These are phyloP conservation scores for Pyrenula aspistea DNA, from an alignment of 495 filamentous ascomycete species.

Conservation along the genomic window DNA sequence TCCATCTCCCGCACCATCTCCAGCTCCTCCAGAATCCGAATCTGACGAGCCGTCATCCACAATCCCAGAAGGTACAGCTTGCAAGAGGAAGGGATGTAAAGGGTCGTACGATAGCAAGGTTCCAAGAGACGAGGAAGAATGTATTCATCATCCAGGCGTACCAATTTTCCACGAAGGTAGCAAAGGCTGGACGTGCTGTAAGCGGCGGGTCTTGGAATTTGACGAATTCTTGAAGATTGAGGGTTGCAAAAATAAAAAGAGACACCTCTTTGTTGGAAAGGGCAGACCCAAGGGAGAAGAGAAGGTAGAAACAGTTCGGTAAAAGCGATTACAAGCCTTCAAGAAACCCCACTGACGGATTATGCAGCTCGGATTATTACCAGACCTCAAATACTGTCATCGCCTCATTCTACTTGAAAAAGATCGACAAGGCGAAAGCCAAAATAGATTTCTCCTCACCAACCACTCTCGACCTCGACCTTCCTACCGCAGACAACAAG, in stretches of 20 bases:
- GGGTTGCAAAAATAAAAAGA: constrained; percentile 70
- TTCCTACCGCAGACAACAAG: constrained; percentile 77
- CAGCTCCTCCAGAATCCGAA: constrained; percentile 70
- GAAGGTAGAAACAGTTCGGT: constrained; percentile 60
- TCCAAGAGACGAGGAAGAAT: constrained; percentile 60
- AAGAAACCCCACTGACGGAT: constrained; percentile 32
- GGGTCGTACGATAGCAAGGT: constrained; percentile 44
- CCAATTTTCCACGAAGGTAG: constrained; percentile 95
- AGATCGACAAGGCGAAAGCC: constrained; percentile 74
- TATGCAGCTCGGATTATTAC: constrained; percentile 59
- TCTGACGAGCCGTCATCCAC: constrained; percentile 66
- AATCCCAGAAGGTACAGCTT: constrained; percentile 60
- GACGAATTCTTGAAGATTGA: constrained; percentile 95
- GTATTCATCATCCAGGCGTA: constrained; percentile 72
- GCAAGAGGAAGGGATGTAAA: constrained; percentile 67
- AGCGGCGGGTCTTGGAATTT: constrained; percentile 87
- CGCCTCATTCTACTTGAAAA: constrained; percentile 90
- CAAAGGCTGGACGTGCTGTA: constrained; percentile 96
- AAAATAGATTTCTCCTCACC: constrained; percentile 50
- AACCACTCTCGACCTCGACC: constrained; percentile 54
- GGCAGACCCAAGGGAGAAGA: constrained; percentile 47
- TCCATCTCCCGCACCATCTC: constrained; percentile 40
- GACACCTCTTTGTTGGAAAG: constrained; percentile 79
- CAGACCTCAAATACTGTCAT: constrained; percentile 79
- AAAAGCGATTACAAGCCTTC: constrained; percentile 12